Evolutionary conservation across 257 asterid genomes (phyloP), one percentile per base, ranked within the genome.

Genomic region (Datura wrightii): DNA sequence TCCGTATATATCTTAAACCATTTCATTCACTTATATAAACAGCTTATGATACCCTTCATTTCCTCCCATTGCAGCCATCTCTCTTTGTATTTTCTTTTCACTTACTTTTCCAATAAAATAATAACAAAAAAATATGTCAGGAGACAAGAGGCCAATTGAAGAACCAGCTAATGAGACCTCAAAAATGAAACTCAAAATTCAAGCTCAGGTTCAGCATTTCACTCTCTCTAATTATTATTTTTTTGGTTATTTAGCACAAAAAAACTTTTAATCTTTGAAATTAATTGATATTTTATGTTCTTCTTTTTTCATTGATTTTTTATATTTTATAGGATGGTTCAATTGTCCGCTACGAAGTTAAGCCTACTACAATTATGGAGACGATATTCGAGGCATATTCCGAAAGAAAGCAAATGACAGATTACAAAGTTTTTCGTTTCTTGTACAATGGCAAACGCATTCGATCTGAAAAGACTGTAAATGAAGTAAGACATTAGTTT

Each of bases 401-500:
- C 11, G 48, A 7, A 60, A 15, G 8, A 19, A 74, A 74, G 19
- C 19, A 67, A 37, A 37, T 44, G 5, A 10, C 6, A 13, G 60
- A 74, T 4, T 48, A 24, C 3, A 24, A 0, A n/a, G n/a, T n/a
- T n/a, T n/a, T 74, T 48, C 6, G 44, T 1, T 74, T 48, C 10
- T 5, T 24, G 2, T 24, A 5, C 1, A 3, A 74, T 13, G 81
- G 60, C 4, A 6, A 74, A 48, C 81, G 11, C 10, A 16, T 74
- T 74, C 48, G 18, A 1, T 1, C 59, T 1, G 31, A 8, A 11
- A 74, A 0, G 11, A 24, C 60, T 24, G 10, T 48, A 24, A 2
- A 48, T 10, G 60, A 48, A 48, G 80, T 72, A 72, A 72, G 80
- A 48, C 1, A 5, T 72, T 46, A 71, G 16, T 69, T 69, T 69